phyloP scores from a whole-genome alignment of 768 basidiomycete genomes.

The Wakefieldia striispora region DNA sequence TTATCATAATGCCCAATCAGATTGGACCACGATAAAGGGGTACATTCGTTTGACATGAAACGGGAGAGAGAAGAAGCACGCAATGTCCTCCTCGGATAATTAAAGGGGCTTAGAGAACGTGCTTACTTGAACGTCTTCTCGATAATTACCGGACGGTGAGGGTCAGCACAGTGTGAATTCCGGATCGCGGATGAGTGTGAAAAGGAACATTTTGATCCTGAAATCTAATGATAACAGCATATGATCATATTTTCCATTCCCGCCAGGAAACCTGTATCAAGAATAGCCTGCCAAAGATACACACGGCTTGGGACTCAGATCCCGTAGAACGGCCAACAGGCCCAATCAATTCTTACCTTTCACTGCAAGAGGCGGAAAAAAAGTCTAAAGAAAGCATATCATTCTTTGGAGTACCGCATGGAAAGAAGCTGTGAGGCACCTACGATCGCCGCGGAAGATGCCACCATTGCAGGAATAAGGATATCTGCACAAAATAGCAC shows the following conservation, averaged over 20 bases:
- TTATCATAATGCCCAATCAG: background rate
- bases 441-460: constrained; percentile 8
- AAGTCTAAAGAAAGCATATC: constrained; percentile 25
- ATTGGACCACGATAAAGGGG: constrained; percentile 9
- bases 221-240: constrained; percentile 22
- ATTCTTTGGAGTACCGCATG: constrained; percentile 1
- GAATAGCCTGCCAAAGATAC: constrained; percentile 1
- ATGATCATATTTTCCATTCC: background rate
- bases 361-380: constrained; percentile 5
- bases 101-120: constrained; percentile 17
- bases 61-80: constrained; percentile 15
- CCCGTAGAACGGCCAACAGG: background rate
- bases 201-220: constrained; percentile 65
- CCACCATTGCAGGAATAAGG: constrained; percentile 9
- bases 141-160: constrained; percentile 49
- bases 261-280: background rate
- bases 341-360: constrained; percentile 6
- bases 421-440: constrained; percentile 7
- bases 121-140: constrained; percentile 65
- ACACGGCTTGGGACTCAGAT: constrained; percentile 1
- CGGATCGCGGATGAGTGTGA: constrained; percentile 54
- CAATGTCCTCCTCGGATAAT: constrained; percentile 17
- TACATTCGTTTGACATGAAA: constrained; percentile 18
- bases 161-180: constrained; percentile 53
- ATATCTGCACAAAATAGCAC: background rate